phyloP scores from a whole-genome alignment of 108 stramenopile genomes.

The Skeletonema tropicum region DNA sequence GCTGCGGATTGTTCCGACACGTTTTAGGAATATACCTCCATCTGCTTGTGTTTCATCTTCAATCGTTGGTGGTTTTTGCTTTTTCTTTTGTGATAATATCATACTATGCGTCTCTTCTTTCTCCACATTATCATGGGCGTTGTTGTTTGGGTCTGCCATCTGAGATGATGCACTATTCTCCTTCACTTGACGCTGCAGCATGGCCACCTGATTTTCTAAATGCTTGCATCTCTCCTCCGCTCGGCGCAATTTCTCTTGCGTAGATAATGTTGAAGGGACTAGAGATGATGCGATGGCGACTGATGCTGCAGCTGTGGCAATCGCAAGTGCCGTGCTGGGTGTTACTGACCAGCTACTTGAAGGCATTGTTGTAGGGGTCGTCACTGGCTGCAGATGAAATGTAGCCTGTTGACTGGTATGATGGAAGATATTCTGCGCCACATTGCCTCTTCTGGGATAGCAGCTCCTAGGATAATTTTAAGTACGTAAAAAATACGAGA shows the following conservation, averaged over 20 bases:
- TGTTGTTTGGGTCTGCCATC: not conserved
- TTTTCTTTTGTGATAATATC: not conserved
- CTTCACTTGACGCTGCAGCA: not conserved
- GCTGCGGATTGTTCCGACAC: conserved; percentile 71
- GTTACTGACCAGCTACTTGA: not conserved
- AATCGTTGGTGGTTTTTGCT: not conserved
- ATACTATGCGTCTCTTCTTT: not conserved
- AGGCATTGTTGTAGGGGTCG: not conserved
- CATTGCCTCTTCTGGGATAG: too few species aligned
- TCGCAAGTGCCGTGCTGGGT: not conserved
- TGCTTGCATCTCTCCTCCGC: conserved; percentile 6
- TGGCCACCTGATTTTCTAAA: not conserved
- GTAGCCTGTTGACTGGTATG: too few species aligned
- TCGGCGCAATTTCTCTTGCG: not conserved
- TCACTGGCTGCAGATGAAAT: too few species aligned
- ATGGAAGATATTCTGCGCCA: too few species aligned
- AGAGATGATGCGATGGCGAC: not conserved
- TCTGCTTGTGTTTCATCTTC: conserved; percentile 7
- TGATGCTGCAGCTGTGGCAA: not conserved
- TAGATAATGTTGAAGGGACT: not conserved
- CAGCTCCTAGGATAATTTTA: too few species aligned
- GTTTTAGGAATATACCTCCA: conserved; percentile 2
- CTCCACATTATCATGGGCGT: not conserved
- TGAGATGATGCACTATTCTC: not conserved
- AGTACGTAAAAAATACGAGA: too few species aligned